A percentile compares a stretch with the other conserved stretches of the same genome.
Evolutionary conservation across 2,329 filamentous ascomycete genomes (phyloP).

Genomic region (Xylariaceae sp.): DNA sequence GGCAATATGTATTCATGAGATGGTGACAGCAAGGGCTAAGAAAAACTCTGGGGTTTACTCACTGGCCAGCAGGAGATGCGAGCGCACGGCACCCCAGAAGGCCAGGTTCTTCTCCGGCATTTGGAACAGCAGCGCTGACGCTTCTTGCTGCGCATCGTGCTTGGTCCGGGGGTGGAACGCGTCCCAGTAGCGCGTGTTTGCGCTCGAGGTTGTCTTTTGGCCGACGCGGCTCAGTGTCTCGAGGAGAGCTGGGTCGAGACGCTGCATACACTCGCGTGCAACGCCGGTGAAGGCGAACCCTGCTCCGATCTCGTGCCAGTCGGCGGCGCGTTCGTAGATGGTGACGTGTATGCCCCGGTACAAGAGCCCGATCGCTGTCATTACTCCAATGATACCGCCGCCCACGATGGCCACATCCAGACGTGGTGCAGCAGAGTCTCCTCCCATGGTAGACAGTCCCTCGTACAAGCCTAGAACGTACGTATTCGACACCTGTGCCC

Average conservation of each 20-base stretch:
- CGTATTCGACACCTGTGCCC: too few relatives aligned
- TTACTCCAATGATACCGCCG: slow-evolving; percentile 51
- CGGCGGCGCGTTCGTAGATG: slow-evolving; percentile 46
- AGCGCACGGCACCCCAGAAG: slow-evolving; percentile 40
- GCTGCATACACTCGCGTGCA: slow-evolving; percentile 46
- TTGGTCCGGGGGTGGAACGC: slow-evolving; percentile 39
- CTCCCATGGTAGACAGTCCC: too few relatives aligned
- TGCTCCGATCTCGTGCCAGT: slow-evolving; percentile 46
- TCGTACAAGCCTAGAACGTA: too few relatives aligned
- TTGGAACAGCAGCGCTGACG: slow-evolving; percentile 29
- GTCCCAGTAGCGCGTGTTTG: slow-evolving; percentile 36
- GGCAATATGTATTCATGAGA: too few relatives aligned
- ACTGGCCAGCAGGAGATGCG: slow-evolving; percentile 40
- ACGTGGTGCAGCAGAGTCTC: too few relatives aligned
- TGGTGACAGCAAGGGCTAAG: too few relatives aligned
- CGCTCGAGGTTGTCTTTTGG: neutral
- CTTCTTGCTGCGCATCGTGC: slow-evolving; percentile 35
- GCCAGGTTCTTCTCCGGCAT: slow-evolving; percentile 33
- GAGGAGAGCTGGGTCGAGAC: slow-evolving; percentile 38
- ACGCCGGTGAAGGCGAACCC: slow-evolving; percentile 50
- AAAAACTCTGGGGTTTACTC: too few relatives aligned
- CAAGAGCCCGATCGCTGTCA: slow-evolving; percentile 47
- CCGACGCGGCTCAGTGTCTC: slow-evolving; percentile 37
- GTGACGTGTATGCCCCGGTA: slow-evolving; percentile 41
- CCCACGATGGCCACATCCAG: slow-evolving; percentile 47